Evolutionary conservation across 2,329 filamentous ascomycete genomes (phyloP).

Genomic region (Fusarium begoniae): DNA sequence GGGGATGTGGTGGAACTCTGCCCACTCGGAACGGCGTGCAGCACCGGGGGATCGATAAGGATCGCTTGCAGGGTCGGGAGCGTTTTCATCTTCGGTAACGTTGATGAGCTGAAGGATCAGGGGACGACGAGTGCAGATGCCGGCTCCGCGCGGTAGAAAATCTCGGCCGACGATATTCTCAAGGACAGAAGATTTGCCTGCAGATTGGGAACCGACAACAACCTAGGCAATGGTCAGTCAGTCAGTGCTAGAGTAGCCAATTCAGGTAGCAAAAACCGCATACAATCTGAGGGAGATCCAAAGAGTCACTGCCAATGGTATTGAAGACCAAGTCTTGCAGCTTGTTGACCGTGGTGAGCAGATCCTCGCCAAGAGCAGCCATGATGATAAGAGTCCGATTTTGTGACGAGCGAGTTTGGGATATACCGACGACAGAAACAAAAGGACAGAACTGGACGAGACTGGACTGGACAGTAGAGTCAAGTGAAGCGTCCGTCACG

Average conservation of each 20-base stretch:
- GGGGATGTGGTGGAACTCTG: slow-evolving; percentile 95
- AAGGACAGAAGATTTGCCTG: slow-evolving; percentile 96
- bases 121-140: slow-evolving; percentile 93
- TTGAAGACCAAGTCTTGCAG: slow-evolving; percentile 99
- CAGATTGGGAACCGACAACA: slow-evolving; percentile 97
- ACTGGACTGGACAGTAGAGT: slow-evolving; percentile 16
- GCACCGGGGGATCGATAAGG: slow-evolving; percentile 83
- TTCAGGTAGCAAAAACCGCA: slow-evolving; percentile 47
- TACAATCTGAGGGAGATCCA: slow-evolving; percentile 98
- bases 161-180: slow-evolving; percentile 99
- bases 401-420: slow-evolving; percentile 17
- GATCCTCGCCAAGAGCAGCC: slow-evolving; percentile 94
- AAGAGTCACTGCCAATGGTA: slow-evolving; percentile 97
- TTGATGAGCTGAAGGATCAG: slow-evolving; percentile 99
- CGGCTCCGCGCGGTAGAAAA: slow-evolving; percentile 94
- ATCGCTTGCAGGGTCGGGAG: slow-evolving; percentile 70
- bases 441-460: slow-evolving; percentile 16
- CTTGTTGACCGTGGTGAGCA: slow-evolving; percentile 96
- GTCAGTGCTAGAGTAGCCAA: slow-evolving; percentile 12
- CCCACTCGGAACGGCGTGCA: slow-evolving; percentile 77
- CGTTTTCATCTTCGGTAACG: slow-evolving; percentile 78
- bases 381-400: slow-evolving; percentile 60
- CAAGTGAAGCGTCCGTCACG: slow-evolving; percentile 32
- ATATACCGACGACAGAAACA: slow-evolving; percentile 23
- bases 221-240: slow-evolving; percentile 67